phyloP scores from a whole-genome alignment of 352 stramenopile genomes.

The Blastocystis sp. region DNA sequence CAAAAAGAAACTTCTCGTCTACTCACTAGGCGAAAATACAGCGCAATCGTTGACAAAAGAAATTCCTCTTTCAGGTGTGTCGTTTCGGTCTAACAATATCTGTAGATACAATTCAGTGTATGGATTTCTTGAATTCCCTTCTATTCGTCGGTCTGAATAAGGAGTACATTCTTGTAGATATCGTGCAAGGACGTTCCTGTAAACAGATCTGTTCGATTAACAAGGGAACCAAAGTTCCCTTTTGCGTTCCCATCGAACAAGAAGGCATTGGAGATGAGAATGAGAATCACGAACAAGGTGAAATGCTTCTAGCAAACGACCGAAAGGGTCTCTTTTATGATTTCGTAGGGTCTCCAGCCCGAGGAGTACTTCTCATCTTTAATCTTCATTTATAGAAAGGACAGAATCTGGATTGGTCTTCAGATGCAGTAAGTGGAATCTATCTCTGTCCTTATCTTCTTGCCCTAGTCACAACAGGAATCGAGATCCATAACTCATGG shows the following conservation, averaged over 20 bases:
- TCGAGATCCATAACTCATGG: conserved; percentile 20
- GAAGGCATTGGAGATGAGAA: background rate
- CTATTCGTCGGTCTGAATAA: background rate
- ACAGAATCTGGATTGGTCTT: background rate
- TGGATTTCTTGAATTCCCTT: conserved; percentile 5
- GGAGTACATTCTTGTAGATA: conserved; percentile 14
- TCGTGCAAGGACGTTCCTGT: background rate
- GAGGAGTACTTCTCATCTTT: background rate
- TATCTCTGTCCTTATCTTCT: conserved; percentile 21
- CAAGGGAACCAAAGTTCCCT: background rate
- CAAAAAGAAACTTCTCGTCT: background rate
- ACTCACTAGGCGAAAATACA: background rate
- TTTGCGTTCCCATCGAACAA: background rate
- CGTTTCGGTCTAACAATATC: background rate
- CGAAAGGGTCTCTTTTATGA: conserved; percentile 1
- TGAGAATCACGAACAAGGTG: background rate
- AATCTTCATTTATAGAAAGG: background rate
- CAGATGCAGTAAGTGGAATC: background rate
- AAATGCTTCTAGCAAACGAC: conserved; percentile 38
- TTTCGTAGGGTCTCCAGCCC: background rate
- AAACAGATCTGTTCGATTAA: conserved; percentile 14
- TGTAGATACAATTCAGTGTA: background rate
- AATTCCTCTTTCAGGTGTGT: background rate
- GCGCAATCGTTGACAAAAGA: background rate
- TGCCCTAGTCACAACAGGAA: background rate